Conservation (phyloP, 1,284 basidiomycete genomes). For the Cystobasidiaceae sp. region DNA sequence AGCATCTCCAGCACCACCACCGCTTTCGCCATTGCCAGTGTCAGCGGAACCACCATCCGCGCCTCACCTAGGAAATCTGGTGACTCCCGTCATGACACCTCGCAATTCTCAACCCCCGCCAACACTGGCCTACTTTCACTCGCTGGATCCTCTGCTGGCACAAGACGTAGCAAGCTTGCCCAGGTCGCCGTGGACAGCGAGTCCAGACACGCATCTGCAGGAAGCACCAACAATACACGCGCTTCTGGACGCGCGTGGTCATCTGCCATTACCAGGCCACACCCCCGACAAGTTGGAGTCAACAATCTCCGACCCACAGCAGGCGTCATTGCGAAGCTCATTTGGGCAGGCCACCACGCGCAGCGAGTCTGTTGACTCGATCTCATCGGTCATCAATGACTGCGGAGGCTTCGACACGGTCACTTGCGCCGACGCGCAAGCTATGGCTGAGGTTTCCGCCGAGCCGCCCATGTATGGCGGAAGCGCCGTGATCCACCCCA, state of each 20-base stretch:
- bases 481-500: background rate
- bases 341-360: background rate
- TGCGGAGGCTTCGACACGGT: background rate
- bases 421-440: background rate
- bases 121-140: background rate
- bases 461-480: background rate
- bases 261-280: slow-evolving; percentile 13
- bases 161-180: too few relatives aligned
- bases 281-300: too few relatives aligned
- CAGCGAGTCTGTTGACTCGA: slow-evolving; percentile 16
- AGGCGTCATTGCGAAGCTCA: too few relatives aligned
- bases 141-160: background rate
- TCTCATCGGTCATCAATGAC: slow-evolving; percentile 23
- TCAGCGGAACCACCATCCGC: background rate
- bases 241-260: slow-evolving; percentile 2
- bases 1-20: too few relatives aligned
- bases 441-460: background rate
- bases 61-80: background rate
- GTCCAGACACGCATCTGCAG: background rate
- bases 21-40: slow-evolving; percentile 1
- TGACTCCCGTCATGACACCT: slow-evolving; percentile 1
- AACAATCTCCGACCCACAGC: too few relatives aligned
- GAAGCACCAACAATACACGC: background rate
- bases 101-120: background rate
- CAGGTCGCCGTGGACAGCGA: background rate